phyloP scores from a whole-genome alignment of 768 basidiomycete species.

The Roridomyces roridus region DNA sequence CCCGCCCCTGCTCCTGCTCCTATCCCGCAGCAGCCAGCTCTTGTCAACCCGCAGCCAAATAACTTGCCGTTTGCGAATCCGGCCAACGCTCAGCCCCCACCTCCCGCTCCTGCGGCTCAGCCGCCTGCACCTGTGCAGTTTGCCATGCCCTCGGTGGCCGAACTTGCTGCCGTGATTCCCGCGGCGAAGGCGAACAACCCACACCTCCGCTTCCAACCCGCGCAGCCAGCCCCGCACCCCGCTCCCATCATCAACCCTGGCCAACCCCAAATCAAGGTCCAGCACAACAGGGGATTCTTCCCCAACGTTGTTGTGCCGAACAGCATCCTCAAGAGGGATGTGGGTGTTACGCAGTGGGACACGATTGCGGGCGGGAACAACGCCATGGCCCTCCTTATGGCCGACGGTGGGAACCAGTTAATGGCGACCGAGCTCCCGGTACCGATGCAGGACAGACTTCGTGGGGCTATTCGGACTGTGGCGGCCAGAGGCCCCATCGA shows the following conservation, averaged over 20 bases:
- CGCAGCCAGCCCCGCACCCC: neutral
- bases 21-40: neutral
- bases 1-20: too few species aligned
- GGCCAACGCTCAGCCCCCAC: neutral
- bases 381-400: neutral
- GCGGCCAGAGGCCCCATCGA: neutral
- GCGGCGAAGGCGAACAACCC: neutral
- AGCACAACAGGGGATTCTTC: neutral
- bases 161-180: neutral
- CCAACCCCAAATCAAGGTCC: neutral
- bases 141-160: neutral
- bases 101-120: neutral
- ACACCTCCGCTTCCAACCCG: neutral
- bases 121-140: neutral
- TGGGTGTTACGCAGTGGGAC: neutral
- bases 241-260: neutral
- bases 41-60: too few species aligned
- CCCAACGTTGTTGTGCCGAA: neutral
- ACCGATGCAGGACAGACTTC: neutral
- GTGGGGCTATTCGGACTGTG: neutral
- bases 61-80: too few species aligned
- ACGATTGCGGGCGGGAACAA: neutral
- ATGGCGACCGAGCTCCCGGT: neutral
- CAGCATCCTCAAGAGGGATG: too few species aligned
- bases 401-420: conserved; percentile 1